Conservation (phyloP, 2,329 filamentous ascomycete species). For the Neoscytalidium dimidiatum region DNA sequence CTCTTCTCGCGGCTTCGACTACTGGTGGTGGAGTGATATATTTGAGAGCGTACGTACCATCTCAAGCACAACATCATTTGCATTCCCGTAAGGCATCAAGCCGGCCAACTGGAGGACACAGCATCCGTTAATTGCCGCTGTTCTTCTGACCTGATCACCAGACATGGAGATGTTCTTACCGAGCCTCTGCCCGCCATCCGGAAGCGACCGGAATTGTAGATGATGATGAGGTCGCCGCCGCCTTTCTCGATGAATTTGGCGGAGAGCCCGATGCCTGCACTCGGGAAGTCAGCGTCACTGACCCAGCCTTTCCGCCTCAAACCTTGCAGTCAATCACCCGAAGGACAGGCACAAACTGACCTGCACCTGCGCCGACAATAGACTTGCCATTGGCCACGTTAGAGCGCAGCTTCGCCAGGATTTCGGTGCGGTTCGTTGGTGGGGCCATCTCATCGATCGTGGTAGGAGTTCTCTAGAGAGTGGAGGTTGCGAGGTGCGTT, state of each 20-base stretch:
- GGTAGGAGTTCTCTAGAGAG: conserved; percentile 9
- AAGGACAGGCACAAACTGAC: conserved; percentile 23
- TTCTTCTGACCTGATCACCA: neutral
- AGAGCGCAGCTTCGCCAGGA: conserved; percentile 56
- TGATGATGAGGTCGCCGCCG: conserved; percentile 68
- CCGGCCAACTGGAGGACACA: conserved; percentile 54
- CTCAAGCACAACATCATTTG: conserved; percentile 68
- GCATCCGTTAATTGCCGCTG: neutral
- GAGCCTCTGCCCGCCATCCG: conserved; percentile 73
- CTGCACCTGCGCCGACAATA: conserved; percentile 69
- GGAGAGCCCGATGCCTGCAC: conserved; percentile 64
- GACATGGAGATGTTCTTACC: neutral
- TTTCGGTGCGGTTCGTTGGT: conserved; percentile 58
- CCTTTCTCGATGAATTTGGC: conserved; percentile 71
- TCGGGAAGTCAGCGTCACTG: neutral
- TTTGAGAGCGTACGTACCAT: conserved; percentile 52
- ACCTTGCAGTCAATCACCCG: neutral
- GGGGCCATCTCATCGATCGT: conserved; percentile 51
- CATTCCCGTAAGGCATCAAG: conserved; percentile 71
- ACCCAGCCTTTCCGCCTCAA: neutral
- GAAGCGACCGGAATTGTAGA: conserved; percentile 73
- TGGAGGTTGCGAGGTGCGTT: neutral
- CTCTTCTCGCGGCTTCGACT: neutral
- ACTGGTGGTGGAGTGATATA: neutral
- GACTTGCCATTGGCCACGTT: conserved; percentile 58